Base-by-base conservation (phyloP, 2,329 filamentous ascomycete species). In the Verticillium tricorpus region DNA sequence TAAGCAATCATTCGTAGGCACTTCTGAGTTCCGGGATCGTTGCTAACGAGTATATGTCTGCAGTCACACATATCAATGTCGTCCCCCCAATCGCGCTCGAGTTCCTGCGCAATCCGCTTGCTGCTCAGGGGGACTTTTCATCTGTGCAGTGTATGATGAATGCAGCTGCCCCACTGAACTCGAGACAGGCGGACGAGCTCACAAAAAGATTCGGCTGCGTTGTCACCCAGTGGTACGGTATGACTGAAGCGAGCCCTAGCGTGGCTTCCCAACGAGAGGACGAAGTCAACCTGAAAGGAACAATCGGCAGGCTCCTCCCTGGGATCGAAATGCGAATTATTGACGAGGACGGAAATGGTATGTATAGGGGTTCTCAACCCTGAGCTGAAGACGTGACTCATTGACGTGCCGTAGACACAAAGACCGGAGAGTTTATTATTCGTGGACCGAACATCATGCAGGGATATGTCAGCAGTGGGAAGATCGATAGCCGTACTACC, bases 111-210 rank as follows among this genome's bases (percentile, higher is more conserved):
- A 61, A 61, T 19, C 57, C 62, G 6, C 25, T 59, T 3, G 62
- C 59, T 2, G 22, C 25, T 1, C 39, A 57, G 37, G 62, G 56
- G 4, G 59, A 63, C 39, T 62, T 52, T 17, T 65, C 65, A n/a
- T 65, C 65, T 2, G 52, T 67, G 8, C 50, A 59, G 39, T 67
- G 66, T n/a, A 50, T 67, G 25, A 64, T 67, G 60, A 67, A 67
- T 39, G 66, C 66, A 12, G 66, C 66, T 8, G 65, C 66, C 2
- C 66, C 66, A 4, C 40, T 67, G 39, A 60, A 65, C 31, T 56
- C 63, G 34, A 34, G 31, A 3, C 39, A 64, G 4, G 55, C 64
- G 11, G 61, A 61, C 31, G 52, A 59, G 25, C 57, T 68, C 5
- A 56, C 45, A 35, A 59, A 40, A 31, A 59, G 22, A 11, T 54